These are phyloP conservation scores for Knoxia roxburghii DNA, from an alignment of 257 asterid species.

Conservation along the genomic window DNA sequence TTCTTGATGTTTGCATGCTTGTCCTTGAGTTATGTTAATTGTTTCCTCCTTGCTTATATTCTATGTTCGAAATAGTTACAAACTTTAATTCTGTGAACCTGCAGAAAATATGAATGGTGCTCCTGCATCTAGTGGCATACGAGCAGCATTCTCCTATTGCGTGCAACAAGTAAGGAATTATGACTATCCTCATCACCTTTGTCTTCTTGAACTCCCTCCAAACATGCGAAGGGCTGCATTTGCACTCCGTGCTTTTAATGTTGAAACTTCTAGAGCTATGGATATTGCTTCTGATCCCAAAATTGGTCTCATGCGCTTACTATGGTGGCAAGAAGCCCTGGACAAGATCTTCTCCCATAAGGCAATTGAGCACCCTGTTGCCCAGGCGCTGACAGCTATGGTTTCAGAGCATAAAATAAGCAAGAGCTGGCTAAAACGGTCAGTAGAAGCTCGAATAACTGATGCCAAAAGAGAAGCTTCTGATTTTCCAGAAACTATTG, in stretches of 20 bases:
- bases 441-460: conserved; percentile 72
- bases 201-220: conserved; percentile 95
- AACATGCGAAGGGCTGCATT: conserved; percentile 84
- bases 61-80: not conserved
- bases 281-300: conserved; percentile 92
- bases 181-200: conserved; percentile 91
- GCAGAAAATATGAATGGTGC: conserved; percentile 36
- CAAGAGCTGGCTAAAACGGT: conserved; percentile 81
- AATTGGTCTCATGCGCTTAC: conserved; percentile 90
- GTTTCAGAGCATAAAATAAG: conserved; percentile 55
- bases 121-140: conserved; percentile 37
- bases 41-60: not conserved
- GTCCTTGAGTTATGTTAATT: not conserved
- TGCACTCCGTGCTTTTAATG: conserved; percentile 81
- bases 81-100: not conserved
- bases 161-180: conserved; percentile 88
- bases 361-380: conserved; percentile 84
- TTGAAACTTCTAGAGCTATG: conserved; percentile 89
- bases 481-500: conserved; percentile 50
- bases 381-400: conserved; percentile 67
- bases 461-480: conserved; percentile 68
- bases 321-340: conserved; percentile 95
- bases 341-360: conserved; percentile 72
- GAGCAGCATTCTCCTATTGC: conserved; percentile 76
- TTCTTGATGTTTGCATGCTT: not conserved